Conservation (phyloP, 768 basidiomycete genomes). For the Mrakia gelida region DNA sequence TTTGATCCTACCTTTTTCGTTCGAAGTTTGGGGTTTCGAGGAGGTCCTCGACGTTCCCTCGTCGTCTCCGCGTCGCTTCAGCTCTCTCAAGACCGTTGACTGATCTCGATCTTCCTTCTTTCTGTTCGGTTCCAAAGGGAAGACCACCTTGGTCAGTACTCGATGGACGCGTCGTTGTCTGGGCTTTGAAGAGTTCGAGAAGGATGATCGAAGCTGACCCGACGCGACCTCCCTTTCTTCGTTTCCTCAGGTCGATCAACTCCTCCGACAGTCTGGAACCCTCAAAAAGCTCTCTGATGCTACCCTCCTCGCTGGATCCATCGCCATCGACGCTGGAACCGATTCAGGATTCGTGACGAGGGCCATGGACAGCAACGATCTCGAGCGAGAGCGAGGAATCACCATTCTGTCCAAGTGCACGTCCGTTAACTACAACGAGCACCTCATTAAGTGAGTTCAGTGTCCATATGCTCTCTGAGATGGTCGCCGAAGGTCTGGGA, state of each 20-base stretch:
- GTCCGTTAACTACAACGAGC: conserved; percentile 30
- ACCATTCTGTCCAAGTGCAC: conserved; percentile 32
- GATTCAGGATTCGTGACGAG: conserved; percentile 31
- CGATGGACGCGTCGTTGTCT: background rate
- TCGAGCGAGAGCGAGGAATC: conserved; percentile 33
- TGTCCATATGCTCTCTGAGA: too few species aligned
- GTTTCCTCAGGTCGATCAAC: conserved; percentile 27
- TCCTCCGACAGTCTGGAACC: conserved; percentile 32
- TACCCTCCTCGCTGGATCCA: conserved; percentile 3
- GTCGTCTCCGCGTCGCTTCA: background rate
- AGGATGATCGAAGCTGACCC: background rate
- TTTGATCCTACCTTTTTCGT: too few species aligned
- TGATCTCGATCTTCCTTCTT: background rate
- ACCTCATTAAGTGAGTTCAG: conserved; percentile 30
- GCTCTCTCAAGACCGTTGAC: background rate
- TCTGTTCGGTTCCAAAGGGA: background rate
- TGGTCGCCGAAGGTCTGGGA: background rate
- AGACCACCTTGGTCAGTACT: conserved; percentile 16
- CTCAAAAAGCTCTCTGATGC: conserved; percentile 24
- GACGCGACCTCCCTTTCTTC: background rate
- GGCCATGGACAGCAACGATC: conserved; percentile 33
- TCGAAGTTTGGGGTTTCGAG: too few species aligned
- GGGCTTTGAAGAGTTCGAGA: background rate
- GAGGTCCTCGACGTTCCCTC: background rate
- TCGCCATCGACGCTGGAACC: conserved; percentile 11